Percentiles rank a stretch among this genome's conserved stretches.
Evolutionary conservation across 2,329 filamentous ascomycete genomes (phyloP).

Genomic region (Trichoderma koningii): DNA sequence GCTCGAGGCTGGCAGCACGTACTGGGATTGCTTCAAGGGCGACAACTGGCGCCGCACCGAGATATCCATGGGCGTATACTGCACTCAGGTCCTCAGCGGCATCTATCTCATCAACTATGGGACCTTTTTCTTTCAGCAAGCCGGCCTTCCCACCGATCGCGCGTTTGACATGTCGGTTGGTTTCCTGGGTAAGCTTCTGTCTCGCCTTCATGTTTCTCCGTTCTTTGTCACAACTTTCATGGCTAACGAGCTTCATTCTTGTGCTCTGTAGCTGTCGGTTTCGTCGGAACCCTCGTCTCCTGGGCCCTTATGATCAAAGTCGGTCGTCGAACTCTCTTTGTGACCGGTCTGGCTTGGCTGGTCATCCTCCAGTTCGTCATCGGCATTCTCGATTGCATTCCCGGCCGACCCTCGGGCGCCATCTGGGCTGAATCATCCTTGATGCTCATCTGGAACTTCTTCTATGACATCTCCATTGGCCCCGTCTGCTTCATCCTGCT

Average conservation of each 20-base stretch:
- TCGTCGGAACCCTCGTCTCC: conserved; percentile 47
- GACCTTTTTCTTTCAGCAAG: conserved; percentile 53
- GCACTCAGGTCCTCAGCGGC: conserved; percentile 45
- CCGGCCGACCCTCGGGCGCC: conserved; percentile 40
- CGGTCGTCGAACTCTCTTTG: conserved; percentile 47
- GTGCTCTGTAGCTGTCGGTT: conserved; percentile 42
- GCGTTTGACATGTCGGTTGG: conserved; percentile 48
- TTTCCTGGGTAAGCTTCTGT: conserved; percentile 28
- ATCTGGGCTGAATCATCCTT: conserved; percentile 46
- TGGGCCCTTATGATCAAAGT: conserved; percentile 47
- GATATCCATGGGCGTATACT: conserved; percentile 48
- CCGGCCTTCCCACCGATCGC: conserved; percentile 43
- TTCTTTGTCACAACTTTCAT: conserved; percentile 39
- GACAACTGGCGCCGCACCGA: conserved; percentile 50
- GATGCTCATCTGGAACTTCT: conserved; percentile 48
- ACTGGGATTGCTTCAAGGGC: conserved; percentile 52
- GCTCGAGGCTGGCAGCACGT: conserved; percentile 42
- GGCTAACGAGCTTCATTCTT: conserved; percentile 37
- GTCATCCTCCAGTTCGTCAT: conserved; percentile 45
- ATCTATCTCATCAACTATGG: conserved; percentile 45
- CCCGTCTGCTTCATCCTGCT: conserved; percentile 49
- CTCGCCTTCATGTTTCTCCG: not conserved
- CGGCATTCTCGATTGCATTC: conserved; percentile 51
- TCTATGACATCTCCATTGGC: conserved; percentile 48
- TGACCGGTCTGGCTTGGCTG: conserved; percentile 46